Evolutionary conservation across 768 basidiomycete genomes (phyloP).

Genomic region (Termitomyces sp.): DNA sequence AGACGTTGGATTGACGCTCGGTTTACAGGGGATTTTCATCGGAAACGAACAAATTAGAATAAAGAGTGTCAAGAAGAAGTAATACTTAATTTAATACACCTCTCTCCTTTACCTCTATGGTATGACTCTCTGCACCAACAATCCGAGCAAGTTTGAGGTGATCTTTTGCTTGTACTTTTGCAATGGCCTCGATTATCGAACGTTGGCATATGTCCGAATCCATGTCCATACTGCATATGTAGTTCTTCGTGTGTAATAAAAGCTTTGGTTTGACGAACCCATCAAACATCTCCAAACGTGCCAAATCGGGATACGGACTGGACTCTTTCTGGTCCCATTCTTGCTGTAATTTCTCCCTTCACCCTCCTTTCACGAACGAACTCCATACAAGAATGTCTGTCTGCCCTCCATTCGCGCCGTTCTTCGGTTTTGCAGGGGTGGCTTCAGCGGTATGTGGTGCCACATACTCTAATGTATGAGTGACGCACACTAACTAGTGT

Average conservation of each 20-base stretch:
- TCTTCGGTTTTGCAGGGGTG: slow-evolving; percentile 97
- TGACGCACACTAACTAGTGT: background rate
- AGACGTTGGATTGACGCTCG: background rate
- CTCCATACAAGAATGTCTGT: slow-evolving; percentile 38
- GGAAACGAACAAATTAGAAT: slow-evolving; percentile 90
- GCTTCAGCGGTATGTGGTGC: slow-evolving; percentile 71
- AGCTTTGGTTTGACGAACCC: background rate
- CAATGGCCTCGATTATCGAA: background rate
- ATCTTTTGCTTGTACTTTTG: background rate
- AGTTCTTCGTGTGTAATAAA: background rate
- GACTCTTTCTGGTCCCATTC: background rate
- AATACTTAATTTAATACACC: slow-evolving; percentile 25
- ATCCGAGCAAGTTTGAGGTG: background rate
- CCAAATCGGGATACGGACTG: background rate
- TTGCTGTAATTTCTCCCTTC: background rate
- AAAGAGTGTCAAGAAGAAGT: slow-evolving; percentile 95
- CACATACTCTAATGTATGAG: background rate
- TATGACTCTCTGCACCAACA: background rate
- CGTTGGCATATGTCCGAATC: background rate
- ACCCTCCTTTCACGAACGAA: background rate
- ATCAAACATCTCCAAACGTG: background rate
- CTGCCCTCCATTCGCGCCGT: slow-evolving; percentile 93
- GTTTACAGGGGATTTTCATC: slow-evolving; percentile 80
- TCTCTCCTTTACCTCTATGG: too few species aligned
- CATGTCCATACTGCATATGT: background rate